Base-by-base conservation (phyloP, 495 filamentous ascomycete species). In the Tuber microsphaerosporum region DNA sequence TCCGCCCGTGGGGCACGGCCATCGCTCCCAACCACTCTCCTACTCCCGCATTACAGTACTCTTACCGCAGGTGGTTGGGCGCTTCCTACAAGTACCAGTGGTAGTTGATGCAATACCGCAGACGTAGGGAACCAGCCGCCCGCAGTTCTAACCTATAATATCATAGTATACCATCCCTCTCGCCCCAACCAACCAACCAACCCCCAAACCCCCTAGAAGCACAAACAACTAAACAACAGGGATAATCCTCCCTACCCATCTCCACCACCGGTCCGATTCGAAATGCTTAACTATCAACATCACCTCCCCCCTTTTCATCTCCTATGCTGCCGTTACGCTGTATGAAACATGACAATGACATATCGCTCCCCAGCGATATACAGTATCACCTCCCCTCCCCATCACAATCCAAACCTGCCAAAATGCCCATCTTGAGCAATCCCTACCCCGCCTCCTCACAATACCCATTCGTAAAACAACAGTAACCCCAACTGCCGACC, bases 401-500 rank as follows among this genome's bases (percentile, higher is more conserved):
- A 9, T 20, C 46, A 56, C 51, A 56, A 56, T 41, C 39, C 39
- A 41, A 41, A 41, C 39, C 39, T 5, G 39, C 39, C 39, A 41
- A 41, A 41, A 41, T 41, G 39, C 4, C 39, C 39, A 41, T 41
- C 39, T 41, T 41, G 39, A 41, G 5, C 39, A 41, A 41, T 6
- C 9, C 26, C 26, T 22, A n/a, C 51, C 51, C 51, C 22, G 5
- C n/a, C 51, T 26, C 12, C 56, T n/a, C n/a, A 17, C 16, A 3
- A 16, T 6, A 46, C 45, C 45, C 45, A 16, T 19, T 19, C 45
- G 4, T 12, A 16, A 46, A 16, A 46, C 1, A 17, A 46, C 16
- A 16, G 17, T 46, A 19, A 0, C 84, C 17, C 92, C 92, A 2
- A 87, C 88, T 75, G 97, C 97, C 84, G 93, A 97, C 82, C 87